Evolutionary conservation across 129 eudicot species (phyloP).

Genomic region (Daucus carota): DNA sequence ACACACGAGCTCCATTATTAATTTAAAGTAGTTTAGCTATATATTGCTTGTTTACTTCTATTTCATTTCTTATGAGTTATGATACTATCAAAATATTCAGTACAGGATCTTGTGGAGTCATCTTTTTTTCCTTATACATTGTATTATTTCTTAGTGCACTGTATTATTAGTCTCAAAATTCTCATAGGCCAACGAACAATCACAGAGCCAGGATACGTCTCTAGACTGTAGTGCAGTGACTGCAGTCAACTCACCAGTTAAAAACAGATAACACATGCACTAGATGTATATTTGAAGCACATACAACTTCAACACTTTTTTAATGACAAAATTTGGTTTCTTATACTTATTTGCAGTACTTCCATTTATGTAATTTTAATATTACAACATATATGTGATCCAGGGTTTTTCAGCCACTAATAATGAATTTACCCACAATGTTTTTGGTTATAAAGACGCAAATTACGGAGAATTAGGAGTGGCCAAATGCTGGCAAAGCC

Average conservation of each 20-base stretch:
- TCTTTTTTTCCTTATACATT: too few species aligned
- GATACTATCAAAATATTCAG: neutral
- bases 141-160: too few species aligned
- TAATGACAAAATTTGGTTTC: neutral
- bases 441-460: conserved; percentile 2
- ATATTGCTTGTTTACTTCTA: neutral
- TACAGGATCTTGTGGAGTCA: neutral
- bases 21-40: neutral
- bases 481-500: neutral
- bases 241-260: neutral
- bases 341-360: neutral
- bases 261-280: neutral
- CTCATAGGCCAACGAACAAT: neutral
- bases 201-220: neutral
- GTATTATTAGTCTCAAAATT: neutral
- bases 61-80: neutral
- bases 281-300: neutral
- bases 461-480: neutral
- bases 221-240: too few species aligned
- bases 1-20: neutral
- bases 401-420: neutral
- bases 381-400: neutral
- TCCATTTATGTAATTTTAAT: neutral
- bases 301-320: neutral
- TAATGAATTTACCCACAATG: neutral